Conservation (phyloP, 495 filamentous ascomycete species). For the Jackrogersella minutella region DNA sequence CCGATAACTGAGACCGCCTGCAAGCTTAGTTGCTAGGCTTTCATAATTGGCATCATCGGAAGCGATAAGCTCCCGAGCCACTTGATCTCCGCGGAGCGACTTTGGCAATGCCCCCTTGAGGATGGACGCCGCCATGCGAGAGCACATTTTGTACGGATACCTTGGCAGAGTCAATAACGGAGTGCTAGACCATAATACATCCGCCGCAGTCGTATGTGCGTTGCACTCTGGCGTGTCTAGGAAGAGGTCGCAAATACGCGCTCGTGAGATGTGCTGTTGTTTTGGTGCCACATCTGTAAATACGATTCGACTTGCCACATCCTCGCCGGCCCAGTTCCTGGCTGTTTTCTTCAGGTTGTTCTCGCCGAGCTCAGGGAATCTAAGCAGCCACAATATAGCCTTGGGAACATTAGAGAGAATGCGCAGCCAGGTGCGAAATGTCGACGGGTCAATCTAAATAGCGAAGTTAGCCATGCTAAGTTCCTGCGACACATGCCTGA, state of each 20-base stretch:
- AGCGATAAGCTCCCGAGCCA: constrained; percentile 79
- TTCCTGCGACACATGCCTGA: neutral
- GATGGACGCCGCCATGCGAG: constrained; percentile 95
- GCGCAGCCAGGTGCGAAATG: constrained; percentile 94
- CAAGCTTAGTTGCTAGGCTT: constrained; percentile 76
- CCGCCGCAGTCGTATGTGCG: constrained; percentile 96
- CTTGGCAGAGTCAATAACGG: constrained; percentile 93
- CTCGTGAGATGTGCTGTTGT: constrained; percentile 90
- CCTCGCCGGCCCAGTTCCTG: constrained; percentile 80
- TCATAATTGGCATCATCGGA: constrained; percentile 83
- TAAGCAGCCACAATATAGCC: constrained; percentile 92
- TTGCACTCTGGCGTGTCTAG: constrained; percentile 98
- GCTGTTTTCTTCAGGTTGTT: constrained; percentile 83
- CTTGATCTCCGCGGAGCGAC: constrained; percentile 67
- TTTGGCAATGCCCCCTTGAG: constrained; percentile 86
- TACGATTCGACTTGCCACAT: constrained; percentile 88
- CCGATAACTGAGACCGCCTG: constrained; percentile 70
- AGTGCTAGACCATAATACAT: constrained; percentile 95
- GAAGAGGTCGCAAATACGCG: constrained; percentile 91
- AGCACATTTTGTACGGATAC: constrained; percentile 98
- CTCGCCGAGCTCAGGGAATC: constrained; percentile 95
- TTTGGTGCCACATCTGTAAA: constrained; percentile 99
- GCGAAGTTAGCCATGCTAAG: constrained; percentile 3
- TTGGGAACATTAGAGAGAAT: constrained; percentile 89
- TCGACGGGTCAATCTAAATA: constrained; percentile 91